Percentiles rank a stretch among this genome's conserved stretches.
Evolutionary conservation across 768 basidiomycete species (phyloP).

Genomic region (button mushroom (Agaricus bisporus)): DNA sequence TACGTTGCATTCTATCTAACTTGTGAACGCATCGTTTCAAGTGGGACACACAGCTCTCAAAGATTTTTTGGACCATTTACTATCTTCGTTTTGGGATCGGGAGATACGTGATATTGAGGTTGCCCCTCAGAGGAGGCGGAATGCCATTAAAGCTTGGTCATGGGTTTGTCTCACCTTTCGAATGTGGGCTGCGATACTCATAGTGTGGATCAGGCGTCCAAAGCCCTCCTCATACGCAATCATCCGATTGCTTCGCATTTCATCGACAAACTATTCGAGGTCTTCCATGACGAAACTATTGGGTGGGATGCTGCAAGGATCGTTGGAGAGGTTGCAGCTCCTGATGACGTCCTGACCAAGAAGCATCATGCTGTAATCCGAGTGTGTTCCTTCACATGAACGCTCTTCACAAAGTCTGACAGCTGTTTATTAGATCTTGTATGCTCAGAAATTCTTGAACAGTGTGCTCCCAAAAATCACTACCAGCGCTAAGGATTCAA

Average conservation of each 20-base stretch:
- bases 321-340: constrained; percentile 58
- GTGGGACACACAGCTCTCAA: constrained; percentile 34
- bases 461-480: constrained; percentile 71
- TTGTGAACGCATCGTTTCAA: neutral
- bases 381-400: constrained; percentile 34
- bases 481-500: constrained; percentile 49
- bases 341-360: constrained; percentile 67
- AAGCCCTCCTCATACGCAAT: constrained; percentile 72
- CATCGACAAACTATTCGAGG: constrained; percentile 58
- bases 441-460: constrained; percentile 72
- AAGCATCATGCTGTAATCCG: constrained; percentile 71
- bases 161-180: constrained; percentile 45
- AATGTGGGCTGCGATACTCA: neutral
- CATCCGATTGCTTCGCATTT: constrained; percentile 53
- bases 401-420: neutral
- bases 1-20: constrained; percentile 24
- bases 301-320: constrained; percentile 72
- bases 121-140: constrained; percentile 34
- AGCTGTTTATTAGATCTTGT: constrained; percentile 48
- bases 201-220: constrained; percentile 49
- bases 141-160: constrained; percentile 55
- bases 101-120: constrained; percentile 32
- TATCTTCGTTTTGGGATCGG: constrained; percentile 42
- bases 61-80: constrained; percentile 35
- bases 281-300: constrained; percentile 62